A percentile compares a stretch with the other conserved stretches of the same genome.
phyloP scores from a whole-genome alignment of 345 rosid genomes.

The Rhodomyrtus tomentosa region DNA sequence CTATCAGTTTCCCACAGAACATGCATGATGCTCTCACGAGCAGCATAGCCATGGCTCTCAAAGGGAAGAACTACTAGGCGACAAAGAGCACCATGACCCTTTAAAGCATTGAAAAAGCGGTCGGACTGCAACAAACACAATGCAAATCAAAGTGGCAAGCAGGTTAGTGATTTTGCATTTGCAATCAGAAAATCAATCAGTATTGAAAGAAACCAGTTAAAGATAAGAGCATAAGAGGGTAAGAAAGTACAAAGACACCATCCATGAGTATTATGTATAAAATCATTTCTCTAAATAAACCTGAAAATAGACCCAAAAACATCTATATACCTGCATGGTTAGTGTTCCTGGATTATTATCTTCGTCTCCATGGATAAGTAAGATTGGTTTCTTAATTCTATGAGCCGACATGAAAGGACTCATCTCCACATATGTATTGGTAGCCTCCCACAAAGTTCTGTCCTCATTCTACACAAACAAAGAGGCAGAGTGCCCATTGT shows the following conservation, averaged over 20 bases:
- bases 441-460: constrained; percentile 97
- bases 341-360: constrained; percentile 93
- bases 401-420: constrained; percentile 96
- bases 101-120: constrained; percentile 86
- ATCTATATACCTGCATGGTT: constrained; percentile 76
- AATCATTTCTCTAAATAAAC: not conserved
- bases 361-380: constrained; percentile 97
- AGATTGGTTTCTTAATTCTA: constrained; percentile 90
- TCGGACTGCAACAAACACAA: constrained; percentile 54
- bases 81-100: constrained; percentile 90
- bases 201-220: not conserved
- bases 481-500: not conserved
- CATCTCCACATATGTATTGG: constrained; percentile 79
- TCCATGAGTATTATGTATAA: not conserved
- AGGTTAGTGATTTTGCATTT: not conserved
- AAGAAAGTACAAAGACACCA: not conserved
- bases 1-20: constrained; percentile 97
- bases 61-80: constrained; percentile 87
- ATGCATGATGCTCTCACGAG: constrained; percentile 97
- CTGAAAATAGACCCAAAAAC: not conserved
- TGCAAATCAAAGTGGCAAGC: not conserved
- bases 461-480: constrained; percentile 60
- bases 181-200: not conserved
- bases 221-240: not conserved
- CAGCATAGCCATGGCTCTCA: constrained; percentile 94